phyloP scores from a whole-genome alignment of 169 alveolate species.

The Ichthyophthirius multifiliis region DNA sequence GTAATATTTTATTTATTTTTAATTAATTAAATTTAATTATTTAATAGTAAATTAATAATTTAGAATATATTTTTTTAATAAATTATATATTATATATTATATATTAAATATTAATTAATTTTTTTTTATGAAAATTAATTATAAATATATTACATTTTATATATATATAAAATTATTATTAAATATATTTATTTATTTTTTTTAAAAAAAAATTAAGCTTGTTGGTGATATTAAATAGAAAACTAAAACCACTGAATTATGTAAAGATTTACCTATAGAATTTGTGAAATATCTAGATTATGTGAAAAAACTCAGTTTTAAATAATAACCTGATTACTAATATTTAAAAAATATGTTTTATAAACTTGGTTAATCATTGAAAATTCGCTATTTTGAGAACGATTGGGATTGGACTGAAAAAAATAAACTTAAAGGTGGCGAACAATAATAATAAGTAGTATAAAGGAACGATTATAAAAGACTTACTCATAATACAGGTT shows the following conservation, averaged over 20 bases:
- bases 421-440: not conserved
- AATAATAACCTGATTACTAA: slow-evolving; percentile 63
- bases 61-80: no score
- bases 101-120: no score
- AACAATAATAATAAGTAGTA: not conserved
- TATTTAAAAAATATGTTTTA: slow-evolving; percentile 53
- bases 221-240: slow-evolving; percentile 62
- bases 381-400: not conserved
- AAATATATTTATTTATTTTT: slow-evolving; percentile 1
- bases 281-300: slow-evolving; percentile 59
- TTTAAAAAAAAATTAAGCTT: not conserved
- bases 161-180: no score
- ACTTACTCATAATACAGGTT: not conserved
- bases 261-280: slow-evolving; percentile 65
- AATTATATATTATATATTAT: no score
- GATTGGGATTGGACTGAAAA: slow-evolving; percentile 35
- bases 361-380: slow-evolving; percentile 16
- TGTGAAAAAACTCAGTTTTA: slow-evolving; percentile 60
- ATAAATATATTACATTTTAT: no score
- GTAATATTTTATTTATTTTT: no score
- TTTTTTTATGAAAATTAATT: no score
- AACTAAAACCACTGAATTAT: slow-evolving; percentile 49
- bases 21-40: no score
- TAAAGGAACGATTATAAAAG: not conserved
- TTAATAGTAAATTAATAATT: no score